Base-by-base conservation (phyloP, 108 stramenopile genomes). In the Cylindrotheca fusiformis region DNA sequence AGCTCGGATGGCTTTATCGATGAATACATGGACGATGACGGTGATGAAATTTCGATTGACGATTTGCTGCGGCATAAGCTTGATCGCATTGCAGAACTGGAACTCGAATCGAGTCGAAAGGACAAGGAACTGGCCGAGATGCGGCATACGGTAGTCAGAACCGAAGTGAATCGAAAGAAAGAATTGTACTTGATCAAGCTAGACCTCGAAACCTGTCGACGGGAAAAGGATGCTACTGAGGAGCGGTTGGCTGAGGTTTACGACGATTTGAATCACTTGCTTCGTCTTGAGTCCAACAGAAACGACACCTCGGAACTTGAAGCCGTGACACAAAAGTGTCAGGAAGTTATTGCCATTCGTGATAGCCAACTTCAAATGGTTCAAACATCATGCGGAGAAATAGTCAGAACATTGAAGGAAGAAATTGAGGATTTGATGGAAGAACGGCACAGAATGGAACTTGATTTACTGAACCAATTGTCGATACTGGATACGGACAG, bases 341-440 rank as follows among this genome's bases (percentile, higher is more conserved):
- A 72, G 41, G 36, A 48, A n/a, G 49, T 48, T 8, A 36, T 81
- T 21, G 65, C 53, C 58, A 54, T 79, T 26, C 58, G 84, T 27
- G 78, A 90, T 20, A 66, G 77, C 44, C 85, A 86, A 54, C 72
- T 86, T 4, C 48, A 58, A n/a, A 83, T 86, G 58, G 72, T 90
- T 29, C 81, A 79, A 70, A 77, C 69, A 45, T 84, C 83, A 6
- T 76, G 73, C 2, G 88, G 80, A 27, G 75, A 71, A 28, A 76
- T 90, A 19, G 82, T 90, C 44, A 63, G 77, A 29, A 80, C 72
- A 25, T 64, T 86, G 48, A 90, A 90, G 55, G 83, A 90, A 74
- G 85, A 90, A 72, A 69, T 90, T 47, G 78, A 76, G 23, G 81
- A 86, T 52, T 52, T 90, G 21, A 78, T 80, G 60, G 85, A 86